A percentile compares a stretch with the other conserved stretches of the same genome.
Conservation (phyloP, 2,329 filamentous ascomycete genomes). For the Pseudogymnoascus verrucosus region DNA sequence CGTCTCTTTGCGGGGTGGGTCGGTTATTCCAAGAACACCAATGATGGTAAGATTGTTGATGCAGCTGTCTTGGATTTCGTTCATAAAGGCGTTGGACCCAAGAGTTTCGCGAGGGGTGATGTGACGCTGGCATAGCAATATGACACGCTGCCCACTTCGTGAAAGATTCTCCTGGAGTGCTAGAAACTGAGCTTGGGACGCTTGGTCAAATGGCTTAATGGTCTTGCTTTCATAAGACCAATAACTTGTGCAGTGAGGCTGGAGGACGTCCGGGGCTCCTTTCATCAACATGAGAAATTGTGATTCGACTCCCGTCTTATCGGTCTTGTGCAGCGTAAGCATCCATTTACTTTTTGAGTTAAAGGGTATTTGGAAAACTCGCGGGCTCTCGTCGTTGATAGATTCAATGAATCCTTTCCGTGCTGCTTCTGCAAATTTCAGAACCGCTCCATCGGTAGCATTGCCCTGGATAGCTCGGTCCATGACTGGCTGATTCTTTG, state of each 20-base stretch:
- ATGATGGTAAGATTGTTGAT: conserved; percentile 39
- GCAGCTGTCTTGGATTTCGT: conserved; percentile 35
- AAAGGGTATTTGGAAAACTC: conserved; percentile 38
- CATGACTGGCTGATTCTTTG: conserved; percentile 29
- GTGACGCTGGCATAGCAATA: conserved; percentile 35
- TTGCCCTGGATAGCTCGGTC: conserved; percentile 34
- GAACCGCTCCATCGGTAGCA: conserved; percentile 36
- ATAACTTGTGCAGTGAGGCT: conserved; percentile 20
- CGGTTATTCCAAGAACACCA: conserved; percentile 43
- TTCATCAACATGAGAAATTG: conserved; percentile 11
- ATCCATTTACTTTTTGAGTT: conserved; percentile 47
- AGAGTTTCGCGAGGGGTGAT: conserved; percentile 22
- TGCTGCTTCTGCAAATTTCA: conserved; percentile 31
- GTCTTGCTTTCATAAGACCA: conserved; percentile 24
- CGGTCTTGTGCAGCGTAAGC: conserved; percentile 28
- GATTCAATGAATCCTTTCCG: conserved; percentile 14
- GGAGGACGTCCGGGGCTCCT: conserved; percentile 16
- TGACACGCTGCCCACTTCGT: conserved; percentile 36
- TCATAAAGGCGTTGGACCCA: conserved; percentile 40
- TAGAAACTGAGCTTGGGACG: conserved; percentile 28
- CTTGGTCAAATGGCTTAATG: conserved; percentile 29
- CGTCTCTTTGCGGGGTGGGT: conserved; percentile 50
- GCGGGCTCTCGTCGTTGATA: conserved; percentile 17
- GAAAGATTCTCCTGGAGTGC: conserved; percentile 34
- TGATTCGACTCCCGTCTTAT: conserved; percentile 11